Evolutionary conservation across 805 yeast species (phyloP), one percentile per base, ranked within the genome.

Genomic region (Saturnispora galanensis): DNA sequence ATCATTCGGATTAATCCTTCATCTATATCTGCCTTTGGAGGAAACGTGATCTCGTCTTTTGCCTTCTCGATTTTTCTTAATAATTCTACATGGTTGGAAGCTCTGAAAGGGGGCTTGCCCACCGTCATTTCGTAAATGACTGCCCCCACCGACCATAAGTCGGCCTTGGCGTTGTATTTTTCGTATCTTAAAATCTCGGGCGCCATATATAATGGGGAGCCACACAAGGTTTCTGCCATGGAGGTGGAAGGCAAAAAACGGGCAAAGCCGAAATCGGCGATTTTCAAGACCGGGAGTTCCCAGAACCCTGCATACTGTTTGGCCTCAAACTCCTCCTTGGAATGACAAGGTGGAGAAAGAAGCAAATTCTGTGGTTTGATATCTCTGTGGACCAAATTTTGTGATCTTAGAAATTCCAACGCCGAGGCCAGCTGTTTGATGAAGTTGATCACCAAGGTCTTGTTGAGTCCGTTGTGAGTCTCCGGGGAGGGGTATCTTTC

Each of bases 221-320:
- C 98, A 70, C 98, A 93, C 52, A 93, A 69, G 1, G 98, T 93
- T 60, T 93, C 98, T 1, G 97, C 97, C 76, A 93, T 71, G 1
- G 96, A 81, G 2, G 97, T 84, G 41, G 84, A 79, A 6, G 98
- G 98, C 55, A 93, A 70, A 58, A 89, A 85, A 50, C 97, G 73
- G 5, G 98, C 98, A 67, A 93, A 93, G 1, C 98, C 98, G 64
- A 93, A 93, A 66, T 93, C 98, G 10, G 98, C 98, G 48, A 93
- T 80, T 62, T 90, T 90, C 50, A 93, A 70, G 9, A 89, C 74
- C 1, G 98, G 98, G 49, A 93, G 68, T 54, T 86, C 94, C 79
- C 90, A 84, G 47, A 81, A 66, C 0, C 97, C 97, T 5, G 77
- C 79, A 63, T 70, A 84, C 3, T 80, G 74, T 4, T 57, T 65